Percentiles rank a stretch among this genome's conserved stretches.
Conservation (phyloP, 192 early-diverging fungal species). For the Backusella parvicylindrica region DNA sequence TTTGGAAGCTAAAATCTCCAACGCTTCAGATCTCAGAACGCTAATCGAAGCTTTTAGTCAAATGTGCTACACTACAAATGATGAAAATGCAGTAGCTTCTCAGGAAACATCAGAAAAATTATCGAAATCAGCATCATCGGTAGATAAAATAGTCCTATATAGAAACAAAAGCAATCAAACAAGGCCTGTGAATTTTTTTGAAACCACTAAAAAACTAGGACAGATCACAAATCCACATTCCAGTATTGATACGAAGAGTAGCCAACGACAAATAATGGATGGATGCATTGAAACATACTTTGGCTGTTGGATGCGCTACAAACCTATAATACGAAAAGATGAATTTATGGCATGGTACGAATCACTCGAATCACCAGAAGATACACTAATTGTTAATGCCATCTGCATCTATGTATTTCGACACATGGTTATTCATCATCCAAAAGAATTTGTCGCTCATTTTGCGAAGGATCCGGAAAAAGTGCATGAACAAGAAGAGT, state of each 20-base stretch:
- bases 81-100: not conserved
- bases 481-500: conserved; percentile 27
- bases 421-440: conserved; percentile 31
- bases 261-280: conserved; percentile 19
- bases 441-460: conserved; percentile 6
- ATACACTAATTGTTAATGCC: conserved; percentile 34
- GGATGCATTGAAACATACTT: conserved; percentile 31
- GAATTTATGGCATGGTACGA: conserved; percentile 31
- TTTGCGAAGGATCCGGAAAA: conserved; percentile 17
- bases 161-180: conserved; percentile 25
- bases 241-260: not conserved
- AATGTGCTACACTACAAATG: not conserved
- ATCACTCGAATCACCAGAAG: conserved; percentile 6
- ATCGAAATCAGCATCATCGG: too few relatives aligned
- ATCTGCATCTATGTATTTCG: conserved; percentile 22
- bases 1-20: conserved; percentile 25
- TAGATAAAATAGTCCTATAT: conserved; percentile 3
- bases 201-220: not conserved
- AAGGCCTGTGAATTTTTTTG: conserved; percentile 28
- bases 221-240: conserved; percentile 9
- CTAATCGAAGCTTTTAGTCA: conserved; percentile 25
- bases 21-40: conserved; percentile 26
- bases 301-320: conserved; percentile 30
- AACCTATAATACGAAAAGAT: conserved; percentile 22
- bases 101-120: not conserved